Evolutionary conservation across 2,329 filamentous ascomycete genomes (phyloP).

Genomic region (Tolypocladium inflatum): DNA sequence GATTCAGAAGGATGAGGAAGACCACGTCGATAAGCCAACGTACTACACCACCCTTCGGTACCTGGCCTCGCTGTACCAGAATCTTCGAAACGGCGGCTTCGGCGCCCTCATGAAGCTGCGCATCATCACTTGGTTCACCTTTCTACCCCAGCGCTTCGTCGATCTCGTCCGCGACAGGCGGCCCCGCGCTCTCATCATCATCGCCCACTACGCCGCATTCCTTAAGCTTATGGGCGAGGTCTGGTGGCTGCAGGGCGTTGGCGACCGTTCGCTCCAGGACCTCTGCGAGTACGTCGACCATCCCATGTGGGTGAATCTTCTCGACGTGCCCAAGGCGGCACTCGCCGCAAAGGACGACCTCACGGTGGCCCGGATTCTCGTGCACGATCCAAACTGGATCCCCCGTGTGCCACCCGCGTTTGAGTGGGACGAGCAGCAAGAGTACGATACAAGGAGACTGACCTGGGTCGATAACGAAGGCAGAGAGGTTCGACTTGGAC

Average conservation of each 20-base stretch:
- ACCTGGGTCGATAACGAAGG: slow-evolving; percentile 6
- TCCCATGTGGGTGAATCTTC: slow-evolving; percentile 20
- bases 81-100: slow-evolving; percentile 32
- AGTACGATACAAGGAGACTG: slow-evolving; percentile 1
- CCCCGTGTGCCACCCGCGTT: slow-evolving; percentile 1
- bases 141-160: slow-evolving; percentile 34
- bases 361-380: slow-evolving; percentile 30
- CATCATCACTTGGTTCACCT: slow-evolving; percentile 44
- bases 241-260: slow-evolving; percentile 44
- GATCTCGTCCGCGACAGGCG: slow-evolving; percentile 29
- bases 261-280: slow-evolving; percentile 33
- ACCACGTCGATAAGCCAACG: slow-evolving; percentile 24
- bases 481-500: not conserved
- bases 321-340: slow-evolving; percentile 30
- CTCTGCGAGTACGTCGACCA: slow-evolving; percentile 29
- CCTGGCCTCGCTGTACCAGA: slow-evolving; percentile 41
- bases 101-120: slow-evolving; percentile 35
- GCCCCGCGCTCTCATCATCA: slow-evolving; percentile 38
- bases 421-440: not conserved
- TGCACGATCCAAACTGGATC: slow-evolving; percentile 34
- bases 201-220: slow-evolving; percentile 44
- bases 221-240: slow-evolving; percentile 29
- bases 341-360: slow-evolving; percentile 18
- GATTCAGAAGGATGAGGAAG: slow-evolving; percentile 31
- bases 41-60: slow-evolving; percentile 39